Evolutionary conservation across 495 filamentous ascomycete genomes (phyloP), one percentile per base, ranked within the genome.

Genomic region (Sporormia fimetaria): DNA sequence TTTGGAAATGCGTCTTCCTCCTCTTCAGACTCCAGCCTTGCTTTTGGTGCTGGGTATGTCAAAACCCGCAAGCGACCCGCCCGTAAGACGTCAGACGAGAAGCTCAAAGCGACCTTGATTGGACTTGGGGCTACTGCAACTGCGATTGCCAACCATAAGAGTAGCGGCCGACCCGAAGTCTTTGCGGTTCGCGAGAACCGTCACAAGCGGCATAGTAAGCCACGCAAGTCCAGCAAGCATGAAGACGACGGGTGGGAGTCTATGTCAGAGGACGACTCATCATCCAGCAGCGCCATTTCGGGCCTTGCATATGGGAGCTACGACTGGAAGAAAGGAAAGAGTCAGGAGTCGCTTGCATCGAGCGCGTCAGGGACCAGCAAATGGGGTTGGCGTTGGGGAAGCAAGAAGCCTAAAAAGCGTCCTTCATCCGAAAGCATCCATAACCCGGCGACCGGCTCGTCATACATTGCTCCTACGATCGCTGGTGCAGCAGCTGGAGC

Each of bases 321-420:
- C 22, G 45, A 55, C 52, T 52, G 30, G 43, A 52, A 35, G 33
- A 56, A 46, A 32, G 49, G 49, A 24, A 56, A 60, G 40, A 70
- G 68, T 42, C 51, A 49, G 32, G 71, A 70, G 23, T 76, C 74
- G 15, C 52, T 70, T 3, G 45, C 44, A n/a, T 78, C 74, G n/a
- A 63, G 71, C 15, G 69, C 51, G 18, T 67, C 69, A 12, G 65
- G 63, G 11, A 66, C 62, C 11, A 63, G 62, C 21, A 67, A 66
- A 33, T 80, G 73, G 75, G 62, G 63, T 35, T 78, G 73, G 73
- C 62, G 67, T 29, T 77, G 73, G 68, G 66, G 70, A 29, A 61
- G 61, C 42, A 58, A 67, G 52, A 66, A 62, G 45, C 61, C 67
- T 36, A 52, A 39, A 42, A 53, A 54, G 40, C 44, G 37, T 16